phyloP scores from a whole-genome alignment of 805 yeast species.

The Kodamaea leandrae region DNA sequence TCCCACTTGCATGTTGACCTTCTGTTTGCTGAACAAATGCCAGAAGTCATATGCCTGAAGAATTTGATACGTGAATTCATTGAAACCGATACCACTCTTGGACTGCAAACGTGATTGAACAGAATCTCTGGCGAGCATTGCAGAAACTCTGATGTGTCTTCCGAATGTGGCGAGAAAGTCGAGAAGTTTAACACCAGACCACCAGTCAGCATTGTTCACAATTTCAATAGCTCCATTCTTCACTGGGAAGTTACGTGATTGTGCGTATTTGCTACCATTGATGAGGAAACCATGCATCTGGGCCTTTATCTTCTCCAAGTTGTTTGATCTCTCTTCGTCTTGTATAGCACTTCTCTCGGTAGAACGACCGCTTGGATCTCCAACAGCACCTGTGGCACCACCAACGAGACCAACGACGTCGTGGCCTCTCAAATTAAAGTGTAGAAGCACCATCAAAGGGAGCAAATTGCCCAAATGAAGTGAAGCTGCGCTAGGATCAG shows the following conservation, averaged over 20 bases:
- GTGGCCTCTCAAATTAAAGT: conserved; percentile 83
- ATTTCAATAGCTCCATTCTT: conserved; percentile 40
- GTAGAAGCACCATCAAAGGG: conserved; percentile 81
- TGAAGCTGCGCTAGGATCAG: conserved; percentile 91
- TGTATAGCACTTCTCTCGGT: conserved; percentile 69
- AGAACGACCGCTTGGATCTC: conserved; percentile 92
- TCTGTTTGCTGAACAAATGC: conserved; percentile 60
- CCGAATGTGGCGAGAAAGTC: conserved; percentile 80
- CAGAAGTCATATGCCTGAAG: conserved; percentile 93
- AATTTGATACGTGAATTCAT: conserved; percentile 90
- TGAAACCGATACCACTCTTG: conserved; percentile 81
- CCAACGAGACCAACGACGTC: conserved; percentile 81
- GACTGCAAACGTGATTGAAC: conserved; percentile 70
- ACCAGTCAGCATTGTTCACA: conserved; percentile 79
- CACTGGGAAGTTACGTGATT: conserved; percentile 41
- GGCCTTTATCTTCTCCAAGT: conserved; percentile 54
- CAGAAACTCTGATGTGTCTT: conserved; percentile 70
- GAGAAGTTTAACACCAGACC: conserved; percentile 72
- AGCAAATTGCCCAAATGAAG: conserved; percentile 87
- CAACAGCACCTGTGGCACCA: conserved; percentile 94
- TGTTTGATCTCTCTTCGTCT: conserved; percentile 48
- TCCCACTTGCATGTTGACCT: conserved; percentile 79
- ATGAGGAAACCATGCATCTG: conserved; percentile 65
- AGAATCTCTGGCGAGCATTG: conserved; percentile 88
- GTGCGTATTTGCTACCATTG: conserved; percentile 63